phyloP scores from a whole-genome alignment of 1,284 basidiomycete genomes.

The Melampsora americana region DNA sequence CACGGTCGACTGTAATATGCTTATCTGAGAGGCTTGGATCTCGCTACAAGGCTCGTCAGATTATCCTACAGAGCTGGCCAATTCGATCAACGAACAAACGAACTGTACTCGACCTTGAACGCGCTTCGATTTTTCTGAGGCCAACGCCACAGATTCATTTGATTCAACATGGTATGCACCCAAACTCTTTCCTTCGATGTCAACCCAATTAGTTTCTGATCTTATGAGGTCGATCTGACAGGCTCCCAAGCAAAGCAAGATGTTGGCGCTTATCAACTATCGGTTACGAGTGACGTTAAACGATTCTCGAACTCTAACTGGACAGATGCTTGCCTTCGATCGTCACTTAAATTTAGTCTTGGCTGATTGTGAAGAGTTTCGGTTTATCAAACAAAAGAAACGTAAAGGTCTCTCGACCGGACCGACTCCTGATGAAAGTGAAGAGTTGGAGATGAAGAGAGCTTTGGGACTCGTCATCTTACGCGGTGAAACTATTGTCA shows the following conservation, averaged over 20 bases:
- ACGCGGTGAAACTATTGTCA: constrained; percentile 93
- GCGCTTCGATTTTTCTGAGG: too few species aligned
- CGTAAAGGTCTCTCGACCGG: constrained; percentile 58
- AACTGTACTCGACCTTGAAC: too few species aligned
- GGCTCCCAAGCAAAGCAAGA: constrained; percentile 85
- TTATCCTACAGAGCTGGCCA: too few species aligned
- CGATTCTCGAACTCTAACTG: constrained; percentile 90
- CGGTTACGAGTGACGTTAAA: constrained; percentile 95
- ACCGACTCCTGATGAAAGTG: constrained; percentile 48
- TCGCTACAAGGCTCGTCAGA: too few species aligned
- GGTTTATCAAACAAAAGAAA: constrained; percentile 80
- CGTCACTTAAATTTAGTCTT: constrained; percentile 99
- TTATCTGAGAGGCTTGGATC: too few species aligned
- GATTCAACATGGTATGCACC: neutral
- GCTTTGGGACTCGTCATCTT: constrained; percentile 92
- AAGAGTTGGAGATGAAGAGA: constrained; percentile 87
- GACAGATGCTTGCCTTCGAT: constrained; percentile 99
- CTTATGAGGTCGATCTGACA: constrained; percentile 47
- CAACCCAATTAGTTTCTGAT: neutral
- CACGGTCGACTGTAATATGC: too few species aligned
- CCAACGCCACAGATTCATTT: neutral
- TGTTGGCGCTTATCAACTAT: constrained; percentile 97
- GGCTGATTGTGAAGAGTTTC: constrained; percentile 93
- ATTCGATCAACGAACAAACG: too few species aligned
- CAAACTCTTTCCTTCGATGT: neutral